Conservation (phyloP, 2,329 filamentous ascomycete genomes). For the Nemania abortiva region DNA sequence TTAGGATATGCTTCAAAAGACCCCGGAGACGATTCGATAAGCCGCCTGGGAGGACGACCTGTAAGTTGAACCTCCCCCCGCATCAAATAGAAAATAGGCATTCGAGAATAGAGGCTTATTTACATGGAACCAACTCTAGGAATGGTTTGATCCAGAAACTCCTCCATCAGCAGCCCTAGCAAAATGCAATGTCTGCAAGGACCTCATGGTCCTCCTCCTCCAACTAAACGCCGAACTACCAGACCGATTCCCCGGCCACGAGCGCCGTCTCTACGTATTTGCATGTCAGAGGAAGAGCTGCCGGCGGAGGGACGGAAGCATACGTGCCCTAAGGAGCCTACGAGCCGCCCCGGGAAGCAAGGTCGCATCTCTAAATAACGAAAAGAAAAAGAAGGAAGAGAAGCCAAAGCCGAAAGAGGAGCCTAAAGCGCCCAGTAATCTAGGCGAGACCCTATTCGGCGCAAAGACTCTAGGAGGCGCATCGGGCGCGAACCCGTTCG, state of each 20-base stretch:
- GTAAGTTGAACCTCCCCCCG: constrained; percentile 68
- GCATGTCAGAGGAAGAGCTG: constrained; percentile 83
- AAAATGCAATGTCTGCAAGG: constrained; percentile 88
- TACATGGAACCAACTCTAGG: constrained; percentile 62
- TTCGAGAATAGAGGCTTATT: constrained; percentile 38
- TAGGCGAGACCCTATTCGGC: constrained; percentile 80
- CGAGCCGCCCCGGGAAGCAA: constrained; percentile 58
- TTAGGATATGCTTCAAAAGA: constrained; percentile 90
- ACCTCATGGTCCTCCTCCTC: constrained; percentile 84
- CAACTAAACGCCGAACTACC: constrained; percentile 93
- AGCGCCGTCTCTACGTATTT: constrained; percentile 89
- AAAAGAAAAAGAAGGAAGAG: constrained; percentile 53
- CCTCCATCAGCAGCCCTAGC: constrained; percentile 82
- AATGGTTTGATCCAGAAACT: constrained; percentile 81
- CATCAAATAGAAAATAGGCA: not conserved
- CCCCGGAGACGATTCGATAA: constrained; percentile 82
- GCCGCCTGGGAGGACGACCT: constrained; percentile 86
- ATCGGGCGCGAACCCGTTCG: constrained; percentile 70
- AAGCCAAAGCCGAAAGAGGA: constrained; percentile 51
- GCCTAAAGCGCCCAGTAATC: constrained; percentile 55
- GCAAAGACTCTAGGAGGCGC: constrained; percentile 61
- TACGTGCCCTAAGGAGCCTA: constrained; percentile 79
- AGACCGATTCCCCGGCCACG: constrained; percentile 85
- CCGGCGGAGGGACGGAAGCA: constrained; percentile 82
- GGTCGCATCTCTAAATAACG: constrained; percentile 47